phyloP scores from a whole-genome alignment of 1,284 basidiomycete species.

The Fomitopsis pinicola region DNA sequence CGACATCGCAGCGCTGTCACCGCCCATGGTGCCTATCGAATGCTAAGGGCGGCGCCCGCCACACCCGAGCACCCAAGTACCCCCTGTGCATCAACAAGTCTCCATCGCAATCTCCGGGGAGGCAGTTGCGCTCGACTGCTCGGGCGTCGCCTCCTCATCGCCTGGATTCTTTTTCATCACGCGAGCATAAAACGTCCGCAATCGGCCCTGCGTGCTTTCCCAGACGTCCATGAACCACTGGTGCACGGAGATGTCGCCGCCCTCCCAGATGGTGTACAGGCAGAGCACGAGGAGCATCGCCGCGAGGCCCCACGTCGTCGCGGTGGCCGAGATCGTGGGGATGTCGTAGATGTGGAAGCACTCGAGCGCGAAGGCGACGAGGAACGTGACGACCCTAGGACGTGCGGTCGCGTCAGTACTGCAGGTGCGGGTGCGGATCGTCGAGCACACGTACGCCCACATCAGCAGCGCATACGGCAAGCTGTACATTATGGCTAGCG shows the following conservation, averaged over 20 bases:
- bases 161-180: background rate
- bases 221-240: background rate
- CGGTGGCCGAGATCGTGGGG: background rate
- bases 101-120: background rate
- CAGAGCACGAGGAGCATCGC: constrained; percentile 5
- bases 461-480: constrained; percentile 34
- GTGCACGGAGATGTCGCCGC: constrained; percentile 3
- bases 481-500: constrained; percentile 33
- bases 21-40: background rate
- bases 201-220: background rate
- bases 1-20: background rate
- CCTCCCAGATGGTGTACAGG: constrained; percentile 10
- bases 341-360: constrained; percentile 11
- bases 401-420: background rate
- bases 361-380: constrained; percentile 15
- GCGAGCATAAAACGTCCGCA: background rate
- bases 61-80: background rate
- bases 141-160: background rate
- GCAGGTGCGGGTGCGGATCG: background rate
- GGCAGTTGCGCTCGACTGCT: background rate
- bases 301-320: constrained; percentile 2
- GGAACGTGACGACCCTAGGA: constrained; percentile 15
- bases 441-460: constrained; percentile 32
- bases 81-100: background rate
- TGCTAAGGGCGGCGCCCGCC: background rate